Conservation (phyloP, 495 filamentous ascomycete species). For the Corynascus novoguineensis region DNA sequence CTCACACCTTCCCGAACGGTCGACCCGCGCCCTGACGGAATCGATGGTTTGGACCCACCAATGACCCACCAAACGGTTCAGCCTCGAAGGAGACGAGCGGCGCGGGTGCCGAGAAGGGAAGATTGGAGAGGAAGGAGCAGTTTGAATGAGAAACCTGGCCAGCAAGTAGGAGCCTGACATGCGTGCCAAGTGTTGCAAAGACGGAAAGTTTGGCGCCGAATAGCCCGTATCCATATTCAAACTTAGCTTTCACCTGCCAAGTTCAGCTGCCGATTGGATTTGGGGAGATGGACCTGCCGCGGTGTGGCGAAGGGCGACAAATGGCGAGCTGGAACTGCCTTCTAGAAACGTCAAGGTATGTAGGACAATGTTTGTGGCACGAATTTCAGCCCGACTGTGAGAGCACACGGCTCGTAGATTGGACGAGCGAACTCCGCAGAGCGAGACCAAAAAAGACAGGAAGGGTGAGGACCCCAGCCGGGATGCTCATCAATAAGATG, state of each 20-base stretch:
- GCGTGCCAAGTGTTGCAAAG: not conserved
- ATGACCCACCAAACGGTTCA: constrained; percentile 10
- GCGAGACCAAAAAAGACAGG: too few species aligned
- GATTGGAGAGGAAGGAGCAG: not conserved
- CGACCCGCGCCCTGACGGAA: constrained; percentile 5
- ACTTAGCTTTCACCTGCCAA: constrained; percentile 8
- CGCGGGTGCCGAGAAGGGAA: constrained; percentile 7
- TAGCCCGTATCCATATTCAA: not conserved
- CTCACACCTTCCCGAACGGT: constrained; percentile 20
- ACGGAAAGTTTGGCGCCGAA: not conserved
- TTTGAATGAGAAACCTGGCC: not conserved
- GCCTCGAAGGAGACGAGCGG: constrained; percentile 10
- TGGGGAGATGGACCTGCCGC: constrained; percentile 5
- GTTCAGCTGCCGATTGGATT: constrained; percentile 13
- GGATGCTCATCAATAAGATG: not conserved
- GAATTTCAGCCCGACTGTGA: not conserved
- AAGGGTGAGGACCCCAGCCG: too few species aligned
- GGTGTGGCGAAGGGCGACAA: constrained; percentile 5
- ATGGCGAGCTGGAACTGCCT: not conserved
- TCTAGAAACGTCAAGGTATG: constrained; percentile 14
- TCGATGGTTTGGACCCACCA: constrained; percentile 13
- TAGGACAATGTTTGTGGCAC: not conserved
- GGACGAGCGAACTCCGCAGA: too few species aligned
- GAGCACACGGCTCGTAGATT: too few species aligned
- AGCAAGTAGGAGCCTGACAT: not conserved